A percentile compares a stretch with the other conserved stretches of the same genome.
phyloP scores from a whole-genome alignment of 495 filamentous ascomycete genomes.

The Pseudevernia furfuracea region DNA sequence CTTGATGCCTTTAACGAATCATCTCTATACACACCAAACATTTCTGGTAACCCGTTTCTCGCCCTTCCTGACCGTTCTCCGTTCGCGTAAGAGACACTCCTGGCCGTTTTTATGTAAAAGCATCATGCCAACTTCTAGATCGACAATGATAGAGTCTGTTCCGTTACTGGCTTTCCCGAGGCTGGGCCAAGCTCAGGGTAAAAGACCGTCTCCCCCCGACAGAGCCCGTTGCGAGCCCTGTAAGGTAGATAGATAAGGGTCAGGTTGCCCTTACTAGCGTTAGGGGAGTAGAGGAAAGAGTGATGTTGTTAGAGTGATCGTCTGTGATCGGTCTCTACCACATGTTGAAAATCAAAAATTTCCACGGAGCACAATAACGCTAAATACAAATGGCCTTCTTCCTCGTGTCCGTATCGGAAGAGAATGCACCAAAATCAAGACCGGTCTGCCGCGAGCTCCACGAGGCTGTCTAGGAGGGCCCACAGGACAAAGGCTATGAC shows the following conservation, averaged over 20 bases:
- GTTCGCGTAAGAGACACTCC: conserved; percentile 86
- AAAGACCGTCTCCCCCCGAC: conserved; percentile 87
- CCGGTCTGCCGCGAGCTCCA: neutral
- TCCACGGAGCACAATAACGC: neutral
- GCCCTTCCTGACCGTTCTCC: conserved; percentile 64
- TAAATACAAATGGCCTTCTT: neutral
- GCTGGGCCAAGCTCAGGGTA: conserved; percentile 54
- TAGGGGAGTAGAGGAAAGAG: conserved; percentile 42
- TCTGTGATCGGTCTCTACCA: conserved; percentile 39
- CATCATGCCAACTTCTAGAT: conserved; percentile 71
- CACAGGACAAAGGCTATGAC: neutral
- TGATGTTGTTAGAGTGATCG: conserved; percentile 68
- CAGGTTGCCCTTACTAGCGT: conserved; percentile 73
- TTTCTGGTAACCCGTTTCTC: conserved; percentile 93
- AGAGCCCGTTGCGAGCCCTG: conserved; percentile 57
- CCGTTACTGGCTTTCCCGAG: conserved; percentile 35
- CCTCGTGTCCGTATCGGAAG: neutral
- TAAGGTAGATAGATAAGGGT: conserved; percentile 86
- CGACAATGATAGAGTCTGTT: conserved; percentile 57
- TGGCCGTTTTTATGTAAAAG: conserved; percentile 84
- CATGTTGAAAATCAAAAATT: neutral
- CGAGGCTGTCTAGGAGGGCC: neutral
- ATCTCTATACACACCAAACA: conserved; percentile 69
- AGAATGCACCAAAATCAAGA: neutral
- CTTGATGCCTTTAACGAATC: conserved; percentile 2